Conservation (phyloP, 2,329 filamentous ascomycete genomes). For the Achaetomium macrosporum region DNA sequence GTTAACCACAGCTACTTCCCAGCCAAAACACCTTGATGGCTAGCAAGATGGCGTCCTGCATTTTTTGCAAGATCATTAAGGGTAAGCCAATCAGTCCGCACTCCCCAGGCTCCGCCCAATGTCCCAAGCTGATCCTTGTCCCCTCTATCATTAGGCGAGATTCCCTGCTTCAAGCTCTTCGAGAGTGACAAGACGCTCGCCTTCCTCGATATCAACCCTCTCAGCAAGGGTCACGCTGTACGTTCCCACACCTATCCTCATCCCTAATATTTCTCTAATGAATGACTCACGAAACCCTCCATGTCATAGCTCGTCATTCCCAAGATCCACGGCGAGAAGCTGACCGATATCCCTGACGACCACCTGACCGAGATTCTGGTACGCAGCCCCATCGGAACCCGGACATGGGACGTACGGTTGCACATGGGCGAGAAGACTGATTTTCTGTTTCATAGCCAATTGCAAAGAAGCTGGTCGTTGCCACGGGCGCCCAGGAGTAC, state of each 20-base stretch:
- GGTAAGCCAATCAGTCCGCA: conserved; percentile 43
- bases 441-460: conserved; percentile 50
- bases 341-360: conserved; percentile 89
- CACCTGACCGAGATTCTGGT: conserved; percentile 76
- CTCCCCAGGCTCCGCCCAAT: background rate
- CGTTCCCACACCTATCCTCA: conserved; percentile 25
- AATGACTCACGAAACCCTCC: background rate
- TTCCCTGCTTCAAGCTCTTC: conserved; percentile 93
- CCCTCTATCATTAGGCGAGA: conserved; percentile 62
- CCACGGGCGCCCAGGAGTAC: conserved; percentile 72
- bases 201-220: conserved; percentile 91
- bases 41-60: conserved; percentile 59
- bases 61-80: conserved; percentile 99
- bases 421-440: background rate
- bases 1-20: conserved; percentile 42
- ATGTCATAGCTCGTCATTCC: conserved; percentile 78
- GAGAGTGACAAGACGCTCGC: conserved; percentile 91
- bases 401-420: too few species aligned
- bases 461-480: conserved; percentile 78
- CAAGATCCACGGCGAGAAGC: conserved; percentile 87
- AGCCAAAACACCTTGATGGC: conserved; percentile 46
- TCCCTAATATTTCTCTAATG: background rate
- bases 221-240: conserved; percentile 86
- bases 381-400: conserved; percentile 26
- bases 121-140: conserved; percentile 6